These are phyloP conservation scores for Eucalyptus sp. DNA, from an alignment of 345 rosid genomes.

Conservation along the genomic window DNA sequence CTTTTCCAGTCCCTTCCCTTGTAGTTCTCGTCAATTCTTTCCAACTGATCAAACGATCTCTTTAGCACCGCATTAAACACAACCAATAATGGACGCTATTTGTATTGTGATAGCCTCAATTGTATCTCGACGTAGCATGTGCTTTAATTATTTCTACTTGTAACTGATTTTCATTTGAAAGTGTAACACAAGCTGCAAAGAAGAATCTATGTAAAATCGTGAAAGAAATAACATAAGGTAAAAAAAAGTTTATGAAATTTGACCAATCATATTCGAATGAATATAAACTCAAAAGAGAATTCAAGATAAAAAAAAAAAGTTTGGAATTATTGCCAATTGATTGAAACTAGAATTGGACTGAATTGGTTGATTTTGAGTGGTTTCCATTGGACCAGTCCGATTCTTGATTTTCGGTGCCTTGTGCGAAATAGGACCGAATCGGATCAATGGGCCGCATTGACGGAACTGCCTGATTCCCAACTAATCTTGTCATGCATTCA, in stretches of 20 bases:
- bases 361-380: not conserved
- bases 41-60: not conserved
- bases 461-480: not conserved
- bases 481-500: not conserved
- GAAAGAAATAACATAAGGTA: not conserved
- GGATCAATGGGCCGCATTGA: rapidly evolving
- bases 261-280: not conserved
- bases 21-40: not conserved
- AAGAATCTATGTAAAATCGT: not conserved
- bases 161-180: not conserved
- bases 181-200: not conserved
- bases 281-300: not conserved
- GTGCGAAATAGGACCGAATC: rapidly evolving
- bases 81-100: not conserved
- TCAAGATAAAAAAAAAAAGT: not conserved
- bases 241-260: not conserved
- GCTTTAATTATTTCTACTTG: not conserved
- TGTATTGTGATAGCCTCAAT: not conserved
- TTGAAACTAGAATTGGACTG: not conserved
- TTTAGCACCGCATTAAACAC: not conserved
- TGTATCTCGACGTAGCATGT: not conserved
- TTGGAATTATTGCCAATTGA: not conserved
- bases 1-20: not conserved
- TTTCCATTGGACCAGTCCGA: not conserved
- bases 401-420: not conserved